Base-by-base conservation (phyloP, 805 yeast species). In the Metschnikowia reukaufii region DNA sequence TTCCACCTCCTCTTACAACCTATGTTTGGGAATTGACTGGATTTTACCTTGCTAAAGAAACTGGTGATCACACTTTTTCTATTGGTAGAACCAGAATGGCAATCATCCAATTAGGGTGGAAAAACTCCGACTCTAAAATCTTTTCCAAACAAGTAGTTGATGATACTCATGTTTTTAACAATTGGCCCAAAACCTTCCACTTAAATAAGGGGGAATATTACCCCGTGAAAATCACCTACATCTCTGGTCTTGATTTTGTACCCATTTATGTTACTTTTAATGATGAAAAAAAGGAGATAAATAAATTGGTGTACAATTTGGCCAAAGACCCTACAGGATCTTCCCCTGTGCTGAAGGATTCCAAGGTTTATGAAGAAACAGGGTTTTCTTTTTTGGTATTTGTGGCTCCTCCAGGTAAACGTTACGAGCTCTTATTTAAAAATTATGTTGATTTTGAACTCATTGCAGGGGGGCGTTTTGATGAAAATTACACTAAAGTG, bases 21-120 rank as follows among this genome's bases (percentile, higher is more conserved):
- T 38, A 27, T 27, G 19, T 38, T 13, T 38, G 41, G 41, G 15
- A 16, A 10, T 38, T 38, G 21, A 27, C 8, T n/a, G 41, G 41
- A n/a, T 27, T 15, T 15, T 38, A 2, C 33, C 16, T 16, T 18
- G 41, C 41, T 17, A 15, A 38, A 7, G n/a, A 7, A 1, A 8
- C 16, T 10, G 30, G 39, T 4, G 30, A 23, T 12, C 39, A 36
- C 39, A 13, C 21, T 36, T 36, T 36, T 15, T n/a, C 30, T 16
- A 36, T 23, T 36, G 39, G 15, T 16, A n/a, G n/a, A 10, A 36
- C 39, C 7, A 17, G 21, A 21, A 23, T 7, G 6, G 39, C 39
- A 10, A n/a, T 36, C 10, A 20, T 36, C n/a, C 39, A n/a, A 30
- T 13, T 36, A 9, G 39, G 39, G 12, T 27, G 19, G 16, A 36